Percentiles rank a stretch among this genome's conserved stretches.
Evolutionary conservation across 202 grass and related monocot species (phyloP).

Genomic region (Bolboschoenoplectus hybrid): DNA sequence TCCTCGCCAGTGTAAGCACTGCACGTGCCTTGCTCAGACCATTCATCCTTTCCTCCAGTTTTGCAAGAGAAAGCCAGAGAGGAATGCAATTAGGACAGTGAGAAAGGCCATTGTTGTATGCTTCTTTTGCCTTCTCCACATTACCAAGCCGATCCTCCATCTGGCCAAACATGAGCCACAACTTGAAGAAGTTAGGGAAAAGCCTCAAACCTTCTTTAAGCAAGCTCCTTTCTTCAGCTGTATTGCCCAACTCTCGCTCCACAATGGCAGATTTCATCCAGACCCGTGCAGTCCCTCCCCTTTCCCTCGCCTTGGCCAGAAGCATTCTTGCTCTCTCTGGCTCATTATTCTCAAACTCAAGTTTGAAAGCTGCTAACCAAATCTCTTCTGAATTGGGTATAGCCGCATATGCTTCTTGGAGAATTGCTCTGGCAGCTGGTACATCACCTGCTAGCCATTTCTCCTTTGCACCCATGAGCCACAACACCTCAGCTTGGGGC

Average conservation of each 20-base stretch:
- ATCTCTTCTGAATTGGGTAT: slow-evolving; percentile 96
- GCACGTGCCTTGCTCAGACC: slow-evolving; percentile 87
- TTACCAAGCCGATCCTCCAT: slow-evolving; percentile 76
- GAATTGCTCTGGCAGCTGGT: slow-evolving; percentile 79
- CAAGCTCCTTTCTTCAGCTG: slow-evolving; percentile 70
- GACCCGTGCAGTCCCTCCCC: slow-evolving; percentile 91
- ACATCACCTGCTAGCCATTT: slow-evolving; percentile 95
- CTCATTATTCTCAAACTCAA: slow-evolving; percentile 96
- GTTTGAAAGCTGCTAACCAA: slow-evolving; percentile 93
- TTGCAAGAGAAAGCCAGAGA: slow-evolving; percentile 84
- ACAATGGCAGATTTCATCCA: slow-evolving; percentile 97
- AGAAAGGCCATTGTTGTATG: slow-evolving; percentile 77
- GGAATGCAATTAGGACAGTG: slow-evolving; percentile 68
- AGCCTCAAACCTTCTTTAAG: slow-evolving; percentile 83
- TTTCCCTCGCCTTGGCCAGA: slow-evolving; percentile 87
- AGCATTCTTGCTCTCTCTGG: slow-evolving; percentile 92
- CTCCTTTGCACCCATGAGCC: slow-evolving; percentile 97
- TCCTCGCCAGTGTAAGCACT: slow-evolving; percentile 84
- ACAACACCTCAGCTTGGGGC: slow-evolving; percentile 86
- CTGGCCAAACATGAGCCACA: slow-evolving; percentile 96
- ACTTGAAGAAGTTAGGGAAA: slow-evolving; percentile 82
- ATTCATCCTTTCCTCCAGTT: slow-evolving; percentile 74
- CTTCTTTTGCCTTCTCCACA: slow-evolving; percentile 62
- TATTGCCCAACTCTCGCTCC: slow-evolving; percentile 78
- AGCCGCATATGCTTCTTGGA: slow-evolving; percentile 89